Percentiles rank a stretch among this genome's conserved stretches.
Conservation (phyloP, 2,329 filamentous ascomycete species). For the Colletotrichum tropicicola region DNA sequence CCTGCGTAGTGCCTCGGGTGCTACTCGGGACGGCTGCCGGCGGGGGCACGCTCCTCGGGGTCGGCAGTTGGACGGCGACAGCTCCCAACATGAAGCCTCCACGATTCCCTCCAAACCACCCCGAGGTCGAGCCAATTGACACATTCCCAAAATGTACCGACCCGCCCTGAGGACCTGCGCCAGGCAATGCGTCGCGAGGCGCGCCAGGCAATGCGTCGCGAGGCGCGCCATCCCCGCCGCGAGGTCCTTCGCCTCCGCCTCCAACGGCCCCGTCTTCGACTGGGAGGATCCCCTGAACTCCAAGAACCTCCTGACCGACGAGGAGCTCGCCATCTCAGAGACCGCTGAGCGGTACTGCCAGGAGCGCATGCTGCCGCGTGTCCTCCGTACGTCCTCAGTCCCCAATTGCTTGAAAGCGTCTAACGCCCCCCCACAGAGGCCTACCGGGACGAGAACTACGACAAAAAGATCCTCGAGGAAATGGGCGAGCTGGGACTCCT, state of each 20-base stretch:
- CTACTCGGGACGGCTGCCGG: slow-evolving; percentile 23
- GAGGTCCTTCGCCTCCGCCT: slow-evolving; percentile 47
- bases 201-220: slow-evolving; percentile 23
- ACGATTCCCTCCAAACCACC: not conserved
- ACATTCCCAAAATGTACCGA: slow-evolving; percentile 9
- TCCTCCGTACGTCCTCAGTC: slow-evolving; percentile 72
- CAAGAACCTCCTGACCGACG: slow-evolving; percentile 82
- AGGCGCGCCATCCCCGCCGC: slow-evolving; percentile 29
- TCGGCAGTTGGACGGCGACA: not conserved
- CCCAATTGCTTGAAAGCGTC: not conserved
- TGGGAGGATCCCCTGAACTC: slow-evolving; percentile 90
- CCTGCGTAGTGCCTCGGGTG: slow-evolving; percentile 20
- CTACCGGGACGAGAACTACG: slow-evolving; percentile 86
- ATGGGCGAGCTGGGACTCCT: slow-evolving; percentile 94
- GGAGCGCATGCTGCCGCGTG: slow-evolving; percentile 83
- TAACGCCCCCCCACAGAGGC: slow-evolving; percentile 68
- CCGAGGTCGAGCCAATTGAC: slow-evolving; percentile 4
- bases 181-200: slow-evolving; percentile 28
- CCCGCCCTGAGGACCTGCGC: slow-evolving; percentile 17
- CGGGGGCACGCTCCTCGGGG: slow-evolving; percentile 10
- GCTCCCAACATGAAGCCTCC: not conserved
- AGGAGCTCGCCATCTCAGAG: slow-evolving; percentile 89
- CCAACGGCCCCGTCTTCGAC: slow-evolving; percentile 66
- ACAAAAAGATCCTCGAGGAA: slow-evolving; percentile 84
- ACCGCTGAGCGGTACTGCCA: slow-evolving; percentile 95